Evolutionary conservation across 192 early-diverging fungal genomes (phyloP), one percentile per base, ranked within the genome.

Genomic region (Entophlyctis luteolus): DNA sequence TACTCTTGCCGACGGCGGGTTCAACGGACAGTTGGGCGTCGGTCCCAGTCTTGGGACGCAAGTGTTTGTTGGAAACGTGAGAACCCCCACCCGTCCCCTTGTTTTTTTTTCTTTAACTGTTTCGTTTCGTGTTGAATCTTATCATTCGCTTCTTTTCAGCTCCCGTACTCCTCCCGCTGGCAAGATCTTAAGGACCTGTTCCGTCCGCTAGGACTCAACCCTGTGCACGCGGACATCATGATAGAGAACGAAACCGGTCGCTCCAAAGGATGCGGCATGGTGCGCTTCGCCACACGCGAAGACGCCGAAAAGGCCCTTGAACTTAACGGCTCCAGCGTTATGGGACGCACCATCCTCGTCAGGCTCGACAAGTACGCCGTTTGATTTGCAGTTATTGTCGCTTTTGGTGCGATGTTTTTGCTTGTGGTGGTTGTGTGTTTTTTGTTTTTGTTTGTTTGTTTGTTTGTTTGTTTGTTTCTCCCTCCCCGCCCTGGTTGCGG

Each of bases 31-130:
- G 69, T 49, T 59, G 42, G 8, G n/a, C 23, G 25, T 48, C n/a
- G 59, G 50, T 2, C 38, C 37, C 34, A 39, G 59, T 34, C 54
- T 59, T 42, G 77, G 77, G 29, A 76, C 78, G 10, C 76, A 76
- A 36, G 69, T 91, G 18, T 92, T 86, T 77, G 88, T 92, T 59
- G 90, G 90, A 59, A 92, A 92, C 79, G 87, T 91, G 76, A 71
- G n/a, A n/a, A n/a, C n/a, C n/a, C n/a, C n/a, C n/a, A n/a, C n/a
- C n/a, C n/a, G n/a, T n/a, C n/a, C n/a, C n/a, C n/a, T n/a, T n/a
- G n/a, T n/a, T n/a, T n/a, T n/a, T 62, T 48, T 22, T 48, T 32
- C n/a, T 47, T 10, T 25, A 25, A 48, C 58, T 49, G 70, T 33
- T 18, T 50, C 38, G 2, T 1, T 54, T 34, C 32, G 38, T 60